These are phyloP conservation scores for Leptographium flavum DNA, from an alignment of 2,329 filamentous ascomycete species.

Conservation along the genomic window DNA sequence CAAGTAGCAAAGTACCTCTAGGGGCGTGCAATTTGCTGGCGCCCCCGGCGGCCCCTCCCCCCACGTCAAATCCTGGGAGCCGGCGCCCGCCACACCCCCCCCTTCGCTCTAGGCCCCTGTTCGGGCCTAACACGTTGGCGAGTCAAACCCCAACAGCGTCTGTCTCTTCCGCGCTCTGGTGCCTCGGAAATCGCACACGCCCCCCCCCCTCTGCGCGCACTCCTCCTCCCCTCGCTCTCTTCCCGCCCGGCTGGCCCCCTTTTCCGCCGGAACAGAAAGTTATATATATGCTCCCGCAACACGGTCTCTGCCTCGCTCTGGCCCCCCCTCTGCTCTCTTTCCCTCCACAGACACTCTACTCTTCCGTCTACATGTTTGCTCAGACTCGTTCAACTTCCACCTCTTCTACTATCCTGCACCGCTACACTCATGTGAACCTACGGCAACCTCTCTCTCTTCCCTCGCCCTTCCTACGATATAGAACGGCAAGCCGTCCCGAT, in stretches of 20 bases:
- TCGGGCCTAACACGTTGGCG: neutral
- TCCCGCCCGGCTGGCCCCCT: too few relatives aligned
- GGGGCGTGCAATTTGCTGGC: too few relatives aligned
- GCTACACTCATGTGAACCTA: neutral
- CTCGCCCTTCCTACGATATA: too few relatives aligned
- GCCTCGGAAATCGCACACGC: conserved; percentile 5
- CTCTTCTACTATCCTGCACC: neutral
- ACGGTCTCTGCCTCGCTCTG: neutral
- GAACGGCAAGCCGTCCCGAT: neutral
- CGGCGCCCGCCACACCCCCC: neutral
- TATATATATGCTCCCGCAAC: conserved; percentile 6
- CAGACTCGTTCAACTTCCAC: neutral
- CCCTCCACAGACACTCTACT: neutral
- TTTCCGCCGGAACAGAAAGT: neutral
- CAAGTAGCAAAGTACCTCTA: too few relatives aligned
- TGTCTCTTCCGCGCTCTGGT: neutral
- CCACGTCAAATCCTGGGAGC: neutral
- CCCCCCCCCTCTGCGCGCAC: neutral
- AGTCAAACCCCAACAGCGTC: neutral
- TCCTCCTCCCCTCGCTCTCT: neutral
- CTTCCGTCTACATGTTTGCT: neutral
- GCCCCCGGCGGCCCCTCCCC: too few relatives aligned
- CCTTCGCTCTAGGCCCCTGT: neutral
- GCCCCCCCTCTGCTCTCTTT: neutral
- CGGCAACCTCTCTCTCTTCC: neutral